These are phyloP conservation scores for Carex littledalei DNA, from an alignment of 176 grass and related monocot species.

Conservation along the genomic window DNA sequence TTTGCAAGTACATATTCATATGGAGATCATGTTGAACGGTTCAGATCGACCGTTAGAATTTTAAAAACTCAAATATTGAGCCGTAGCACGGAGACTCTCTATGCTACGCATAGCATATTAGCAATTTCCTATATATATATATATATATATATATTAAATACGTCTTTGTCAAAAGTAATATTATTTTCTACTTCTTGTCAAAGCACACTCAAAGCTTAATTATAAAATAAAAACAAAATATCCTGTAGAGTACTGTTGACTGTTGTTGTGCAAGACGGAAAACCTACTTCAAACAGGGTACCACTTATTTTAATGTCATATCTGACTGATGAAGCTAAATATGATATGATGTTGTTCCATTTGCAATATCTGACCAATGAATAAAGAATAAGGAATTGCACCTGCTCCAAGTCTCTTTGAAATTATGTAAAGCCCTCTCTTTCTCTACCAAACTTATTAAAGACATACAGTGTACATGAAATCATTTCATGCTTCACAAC, in stretches of 20 bases:
- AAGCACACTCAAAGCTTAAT: neutral
- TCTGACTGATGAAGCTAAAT: constrained; percentile 3
- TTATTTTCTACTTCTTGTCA: neutral
- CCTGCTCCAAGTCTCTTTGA: constrained; percentile 3
- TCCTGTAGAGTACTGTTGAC: neutral
- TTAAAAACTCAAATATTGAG: too few relatives aligned
- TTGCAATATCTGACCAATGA: neutral
- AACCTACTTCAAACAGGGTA: neutral
- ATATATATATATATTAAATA: too few relatives aligned
- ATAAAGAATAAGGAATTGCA: neutral
- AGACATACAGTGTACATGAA: constrained; percentile 27
- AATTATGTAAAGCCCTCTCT: neutral
- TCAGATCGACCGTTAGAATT: too few relatives aligned
- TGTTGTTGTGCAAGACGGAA: neutral
- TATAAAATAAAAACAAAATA: too few relatives aligned
- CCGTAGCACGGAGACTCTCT: too few relatives aligned
- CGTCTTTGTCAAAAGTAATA: neutral
- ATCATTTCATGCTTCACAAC: constrained; percentile 23
- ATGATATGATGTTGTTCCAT: constrained; percentile 1
- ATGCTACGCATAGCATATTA: too few relatives aligned
- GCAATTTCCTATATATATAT: too few relatives aligned
- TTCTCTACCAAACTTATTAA: constrained; percentile 15
- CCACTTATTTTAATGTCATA: constrained; percentile 3
- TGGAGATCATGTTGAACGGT: too few relatives aligned
- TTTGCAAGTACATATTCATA: too few relatives aligned